Evolutionary conservation across 177 flowering plant species (phyloP).

Genomic region (Tripterygium wilfordii): DNA sequence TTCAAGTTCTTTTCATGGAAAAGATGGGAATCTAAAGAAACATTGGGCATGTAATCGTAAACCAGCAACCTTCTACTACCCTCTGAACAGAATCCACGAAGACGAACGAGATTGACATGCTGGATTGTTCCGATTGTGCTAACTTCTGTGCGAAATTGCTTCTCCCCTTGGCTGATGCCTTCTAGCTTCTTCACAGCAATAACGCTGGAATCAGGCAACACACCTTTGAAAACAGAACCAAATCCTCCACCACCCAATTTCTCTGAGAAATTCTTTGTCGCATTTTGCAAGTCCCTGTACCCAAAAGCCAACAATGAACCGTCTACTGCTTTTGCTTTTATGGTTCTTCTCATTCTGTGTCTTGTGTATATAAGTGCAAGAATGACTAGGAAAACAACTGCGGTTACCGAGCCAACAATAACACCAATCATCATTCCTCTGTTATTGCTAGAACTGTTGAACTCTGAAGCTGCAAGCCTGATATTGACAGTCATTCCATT

Average conservation of each 20-base stretch:
- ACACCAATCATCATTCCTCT: neutral
- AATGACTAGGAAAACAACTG: neutral
- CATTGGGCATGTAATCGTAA: conserved; percentile 46
- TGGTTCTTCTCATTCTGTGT: neutral
- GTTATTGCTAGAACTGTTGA: neutral
- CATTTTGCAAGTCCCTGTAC: conserved; percentile 36
- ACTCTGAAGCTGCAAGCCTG: conserved; percentile 18
- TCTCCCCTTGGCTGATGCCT: conserved; percentile 42
- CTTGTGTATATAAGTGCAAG: neutral
- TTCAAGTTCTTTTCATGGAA: conserved; percentile 15
- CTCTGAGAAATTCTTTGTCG: conserved; percentile 47
- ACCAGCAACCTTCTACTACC: conserved; percentile 32
- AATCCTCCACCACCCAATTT: conserved; percentile 47
- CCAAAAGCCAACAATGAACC: conserved; percentile 37
- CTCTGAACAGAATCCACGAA: conserved; percentile 50
- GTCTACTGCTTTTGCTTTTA: conserved; percentile 14
- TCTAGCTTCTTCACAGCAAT: conserved; percentile 53
- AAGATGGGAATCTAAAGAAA: conserved; percentile 35
- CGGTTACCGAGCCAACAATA: neutral
- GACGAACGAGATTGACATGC: conserved; percentile 47
- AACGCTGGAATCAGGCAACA: conserved; percentile 28
- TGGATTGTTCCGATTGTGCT: conserved; percentile 49
- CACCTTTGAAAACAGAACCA: conserved; percentile 50
- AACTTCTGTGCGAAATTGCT: conserved; percentile 50
- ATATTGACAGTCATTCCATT: neutral